These are phyloP conservation scores for Coemansia furcata DNA, from an alignment of 192 early-diverging fungal species.

Conservation along the genomic window DNA sequence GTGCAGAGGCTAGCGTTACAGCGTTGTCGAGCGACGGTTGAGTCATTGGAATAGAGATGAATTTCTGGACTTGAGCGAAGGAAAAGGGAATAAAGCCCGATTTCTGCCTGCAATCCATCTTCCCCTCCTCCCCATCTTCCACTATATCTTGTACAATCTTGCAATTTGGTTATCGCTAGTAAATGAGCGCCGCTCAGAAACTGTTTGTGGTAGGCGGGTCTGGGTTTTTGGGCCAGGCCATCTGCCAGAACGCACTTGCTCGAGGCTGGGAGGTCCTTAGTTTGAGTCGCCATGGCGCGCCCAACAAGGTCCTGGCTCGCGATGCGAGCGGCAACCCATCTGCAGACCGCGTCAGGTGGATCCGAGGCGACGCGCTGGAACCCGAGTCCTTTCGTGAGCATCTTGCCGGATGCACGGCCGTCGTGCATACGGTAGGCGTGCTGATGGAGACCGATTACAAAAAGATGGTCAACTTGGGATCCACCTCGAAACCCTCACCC, in stretches of 20 bases:
- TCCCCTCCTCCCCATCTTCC: not conserved
- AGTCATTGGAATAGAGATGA: constrained; percentile 15
- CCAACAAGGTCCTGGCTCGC: constrained; percentile 2
- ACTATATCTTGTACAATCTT: not conserved
- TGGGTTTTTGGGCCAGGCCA: constrained; percentile 60
- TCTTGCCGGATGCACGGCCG: constrained; percentile 57
- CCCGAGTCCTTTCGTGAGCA: constrained; percentile 58
- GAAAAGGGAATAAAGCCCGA: not conserved
- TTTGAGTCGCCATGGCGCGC: constrained; percentile 53
- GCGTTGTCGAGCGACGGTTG: not conserved
- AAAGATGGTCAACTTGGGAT: constrained; percentile 44
- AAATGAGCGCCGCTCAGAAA: constrained; percentile 29
- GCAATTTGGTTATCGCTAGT: not conserved
- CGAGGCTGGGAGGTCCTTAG: constrained; percentile 54
- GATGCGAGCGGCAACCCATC: not conserved
- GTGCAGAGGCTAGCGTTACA: constrained; percentile 74
- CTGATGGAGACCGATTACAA: constrained; percentile 73
- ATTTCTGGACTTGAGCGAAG: not conserved
- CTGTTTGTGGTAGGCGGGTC: constrained; percentile 64
- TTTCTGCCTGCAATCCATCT: not conserved
- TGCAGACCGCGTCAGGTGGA: constrained; percentile 54
- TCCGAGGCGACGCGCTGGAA: constrained; percentile 60
- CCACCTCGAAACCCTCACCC: constrained; percentile 4
- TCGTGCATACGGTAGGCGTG: constrained; percentile 72
- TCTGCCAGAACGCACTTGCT: constrained; percentile 45